phyloP scores from a whole-genome alignment of 352 stramenopile species.

The Paralagenidium karlingii region DNA sequence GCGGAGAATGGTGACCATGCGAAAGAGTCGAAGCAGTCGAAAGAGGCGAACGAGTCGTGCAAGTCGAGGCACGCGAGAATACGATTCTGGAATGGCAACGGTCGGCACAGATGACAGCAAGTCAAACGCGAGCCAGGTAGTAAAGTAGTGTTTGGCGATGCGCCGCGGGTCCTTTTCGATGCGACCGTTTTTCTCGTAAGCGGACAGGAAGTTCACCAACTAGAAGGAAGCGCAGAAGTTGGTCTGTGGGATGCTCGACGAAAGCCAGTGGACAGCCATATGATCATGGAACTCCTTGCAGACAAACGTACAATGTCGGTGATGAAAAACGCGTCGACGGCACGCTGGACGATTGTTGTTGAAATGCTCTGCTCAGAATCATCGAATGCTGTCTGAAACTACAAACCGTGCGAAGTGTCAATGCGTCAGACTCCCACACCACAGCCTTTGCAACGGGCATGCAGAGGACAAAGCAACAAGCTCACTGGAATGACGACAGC shows the following conservation, averaged over 20 bases:
- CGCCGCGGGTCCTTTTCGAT: slow-evolving; percentile 28
- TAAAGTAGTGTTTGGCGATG: slow-evolving; percentile 46
- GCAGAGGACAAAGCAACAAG: slow-evolving; percentile 1
- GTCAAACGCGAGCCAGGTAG: slow-evolving; percentile 62
- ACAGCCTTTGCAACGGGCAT: no score
- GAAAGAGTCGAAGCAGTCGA: slow-evolving; percentile 40
- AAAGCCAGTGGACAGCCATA: no score
- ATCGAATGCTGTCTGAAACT: no score
- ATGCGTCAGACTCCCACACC: no score
- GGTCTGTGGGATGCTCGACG: no score
- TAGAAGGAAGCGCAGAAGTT: slow-evolving; percentile 3
- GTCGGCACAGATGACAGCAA: slow-evolving; percentile 64
- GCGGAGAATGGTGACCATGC: slow-evolving; percentile 57
- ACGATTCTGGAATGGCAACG: slow-evolving; percentile 46
- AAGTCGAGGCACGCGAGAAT: slow-evolving; percentile 47
- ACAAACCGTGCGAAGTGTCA: no score
- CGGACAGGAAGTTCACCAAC: slow-evolving; percentile 61
- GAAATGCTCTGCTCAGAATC: no score
- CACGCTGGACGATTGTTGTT: slow-evolving; percentile 41
- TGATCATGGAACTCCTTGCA: no score
- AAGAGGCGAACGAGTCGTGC: slow-evolving; percentile 48
- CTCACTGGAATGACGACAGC: slow-evolving; percentile 50
- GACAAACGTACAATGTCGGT: slow-evolving; percentile 21
- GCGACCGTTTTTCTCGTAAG: slow-evolving; percentile 40
- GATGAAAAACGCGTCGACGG: slow-evolving; percentile 50